A percentile compares a stretch with the other conserved stretches of the same genome.
phyloP scores from a whole-genome alignment of 2,329 filamentous ascomycete species.

The Aspergillus sergii region DNA sequence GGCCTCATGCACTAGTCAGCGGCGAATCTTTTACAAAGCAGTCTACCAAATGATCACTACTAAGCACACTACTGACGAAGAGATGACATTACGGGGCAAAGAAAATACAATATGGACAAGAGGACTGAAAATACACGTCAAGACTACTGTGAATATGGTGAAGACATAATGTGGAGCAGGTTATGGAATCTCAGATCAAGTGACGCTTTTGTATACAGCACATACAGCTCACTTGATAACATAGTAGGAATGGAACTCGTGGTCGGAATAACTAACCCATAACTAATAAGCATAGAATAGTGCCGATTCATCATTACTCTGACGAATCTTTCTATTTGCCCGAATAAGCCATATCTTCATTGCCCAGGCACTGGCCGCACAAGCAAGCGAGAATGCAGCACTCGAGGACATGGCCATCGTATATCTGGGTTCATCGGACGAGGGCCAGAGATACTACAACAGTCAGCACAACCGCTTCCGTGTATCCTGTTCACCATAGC shows the following conservation, averaged over 20 bases:
- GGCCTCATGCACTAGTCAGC: background rate
- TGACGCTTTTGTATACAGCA: background rate
- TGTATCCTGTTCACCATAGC: no score
- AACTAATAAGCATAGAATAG: constrained; percentile 22
- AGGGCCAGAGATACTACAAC: constrained; percentile 37
- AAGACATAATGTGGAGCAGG: background rate
- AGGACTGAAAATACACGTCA: no score
- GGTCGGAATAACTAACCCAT: background rate
- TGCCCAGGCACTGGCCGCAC: constrained; percentile 17
- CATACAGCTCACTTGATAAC: background rate
- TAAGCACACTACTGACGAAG: background rate
- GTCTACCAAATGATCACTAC: background rate
- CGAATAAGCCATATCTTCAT: constrained; percentile 22
- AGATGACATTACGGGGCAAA: background rate
- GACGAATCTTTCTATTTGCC: constrained; percentile 21
- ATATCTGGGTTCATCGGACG: constrained; percentile 22
- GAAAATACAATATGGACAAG: background rate
- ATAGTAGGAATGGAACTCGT: no score
- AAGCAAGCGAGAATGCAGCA: constrained; percentile 19
- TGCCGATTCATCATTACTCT: constrained; percentile 18
- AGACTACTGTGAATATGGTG: background rate
- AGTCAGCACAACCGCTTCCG: background rate
- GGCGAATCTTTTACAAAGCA: background rate
- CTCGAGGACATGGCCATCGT: constrained; percentile 22
- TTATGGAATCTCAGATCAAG: background rate